A percentile compares a stretch with the other conserved stretches of the same genome.
phyloP scores from a whole-genome alignment of 2,329 filamentous ascomycete species.

The Aschersonia sp. region DNA sequence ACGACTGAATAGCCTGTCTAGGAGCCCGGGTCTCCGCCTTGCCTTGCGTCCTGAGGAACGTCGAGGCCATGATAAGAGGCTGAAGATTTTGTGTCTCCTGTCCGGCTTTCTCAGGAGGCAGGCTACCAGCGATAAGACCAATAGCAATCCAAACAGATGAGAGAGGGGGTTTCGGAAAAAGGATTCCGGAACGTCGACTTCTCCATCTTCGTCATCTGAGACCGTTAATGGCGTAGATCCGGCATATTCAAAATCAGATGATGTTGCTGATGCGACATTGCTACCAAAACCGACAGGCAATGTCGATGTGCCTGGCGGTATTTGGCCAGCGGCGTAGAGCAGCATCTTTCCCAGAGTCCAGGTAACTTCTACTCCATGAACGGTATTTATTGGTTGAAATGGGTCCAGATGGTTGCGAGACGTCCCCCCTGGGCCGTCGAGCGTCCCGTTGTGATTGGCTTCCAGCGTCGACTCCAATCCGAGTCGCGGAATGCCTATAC shows the following conservation, averaged over 20 bases:
- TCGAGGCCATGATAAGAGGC: constrained; percentile 14
- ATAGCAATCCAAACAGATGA: constrained; percentile 25
- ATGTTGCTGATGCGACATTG: constrained; percentile 52
- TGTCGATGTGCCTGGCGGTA: constrained; percentile 43
- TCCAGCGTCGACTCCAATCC: constrained; percentile 51
- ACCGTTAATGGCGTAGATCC: constrained; percentile 34
- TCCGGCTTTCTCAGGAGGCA: constrained; percentile 73
- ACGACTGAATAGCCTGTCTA: constrained; percentile 52
- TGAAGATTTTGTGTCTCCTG: constrained; percentile 32
- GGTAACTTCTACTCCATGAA: constrained; percentile 81
- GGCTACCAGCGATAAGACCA: constrained; percentile 21
- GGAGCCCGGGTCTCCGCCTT: constrained; percentile 36
- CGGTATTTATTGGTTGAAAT: constrained; percentile 87
- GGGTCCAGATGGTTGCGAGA: constrained; percentile 65
- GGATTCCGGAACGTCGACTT: background rate
- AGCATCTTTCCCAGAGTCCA: constrained; percentile 98
- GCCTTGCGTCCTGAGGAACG: constrained; percentile 18
- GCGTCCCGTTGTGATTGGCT: constrained; percentile 53
- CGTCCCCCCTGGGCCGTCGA: constrained; percentile 52
- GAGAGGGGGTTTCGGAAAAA: constrained; percentile 43
- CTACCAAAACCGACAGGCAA: constrained; percentile 86
- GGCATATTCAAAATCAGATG: constrained; percentile 72
- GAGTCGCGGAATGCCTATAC: constrained; percentile 80
- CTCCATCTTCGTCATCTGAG: constrained; percentile 7
- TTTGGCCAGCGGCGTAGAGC: constrained; percentile 80